Percentiles rank a stretch among this genome's conserved stretches.
These are phyloP conservation scores for Kodamaea hsintzibuensis DNA, from an alignment of 805 yeast species.

Conservation along the genomic window DNA sequence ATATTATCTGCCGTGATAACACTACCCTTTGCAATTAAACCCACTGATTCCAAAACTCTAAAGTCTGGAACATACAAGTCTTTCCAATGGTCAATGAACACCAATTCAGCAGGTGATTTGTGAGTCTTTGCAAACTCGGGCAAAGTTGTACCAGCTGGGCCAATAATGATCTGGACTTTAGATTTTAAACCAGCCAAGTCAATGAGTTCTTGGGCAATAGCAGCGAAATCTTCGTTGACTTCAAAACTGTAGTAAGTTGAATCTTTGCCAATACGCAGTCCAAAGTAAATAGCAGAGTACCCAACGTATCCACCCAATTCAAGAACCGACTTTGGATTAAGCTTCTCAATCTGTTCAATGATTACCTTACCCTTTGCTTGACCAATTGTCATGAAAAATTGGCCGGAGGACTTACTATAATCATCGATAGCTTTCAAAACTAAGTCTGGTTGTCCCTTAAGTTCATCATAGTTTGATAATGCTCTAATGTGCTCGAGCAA, in stretches of 20 bases:
- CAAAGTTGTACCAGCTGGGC: constrained; percentile 31
- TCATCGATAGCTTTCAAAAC: constrained; percentile 34
- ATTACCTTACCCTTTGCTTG: constrained; percentile 29
- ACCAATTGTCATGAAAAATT: constrained; percentile 34
- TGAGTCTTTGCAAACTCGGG: constrained; percentile 23
- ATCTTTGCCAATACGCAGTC: constrained; percentile 22
- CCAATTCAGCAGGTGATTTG: constrained; percentile 29
- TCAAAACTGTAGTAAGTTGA: constrained; percentile 38
- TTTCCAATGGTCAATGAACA: constrained; percentile 44
- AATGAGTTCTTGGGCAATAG: constrained; percentile 26
- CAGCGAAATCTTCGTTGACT: constrained; percentile 30
- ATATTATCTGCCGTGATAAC: constrained; percentile 41
- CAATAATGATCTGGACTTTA: constrained; percentile 33
- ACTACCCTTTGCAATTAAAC: constrained; percentile 41
- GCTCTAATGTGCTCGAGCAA: constrained; percentile 24
- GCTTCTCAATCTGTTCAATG: constrained; percentile 21
- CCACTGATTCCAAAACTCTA: constrained; percentile 40
- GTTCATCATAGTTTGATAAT: constrained; percentile 23
- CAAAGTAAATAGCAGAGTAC: constrained; percentile 39
- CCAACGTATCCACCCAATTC: constrained; percentile 39
- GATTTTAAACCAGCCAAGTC: constrained; percentile 35
- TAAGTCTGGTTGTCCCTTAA: constrained; percentile 32
- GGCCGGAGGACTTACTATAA: constrained; percentile 14
- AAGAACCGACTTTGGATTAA: constrained; percentile 27
- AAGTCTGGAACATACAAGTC: constrained; percentile 42